Base-by-base conservation (phyloP, 768 basidiomycete species). In the Calocera viscosa region DNA sequence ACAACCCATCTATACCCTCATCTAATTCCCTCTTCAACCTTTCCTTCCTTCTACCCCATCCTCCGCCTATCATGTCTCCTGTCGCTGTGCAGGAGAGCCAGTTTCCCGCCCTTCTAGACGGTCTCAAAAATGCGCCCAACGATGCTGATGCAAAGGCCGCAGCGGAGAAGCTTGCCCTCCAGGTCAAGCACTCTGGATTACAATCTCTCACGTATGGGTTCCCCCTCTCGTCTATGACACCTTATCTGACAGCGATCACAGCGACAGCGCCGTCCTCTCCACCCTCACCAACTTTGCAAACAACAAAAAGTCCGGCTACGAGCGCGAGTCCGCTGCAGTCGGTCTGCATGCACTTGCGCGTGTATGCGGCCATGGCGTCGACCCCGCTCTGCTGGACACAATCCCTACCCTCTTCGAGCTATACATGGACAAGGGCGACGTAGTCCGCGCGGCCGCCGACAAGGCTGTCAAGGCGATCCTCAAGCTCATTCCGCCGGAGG, bases 341-440 rank as follows among this genome's bases (percentile, higher is more conserved):
- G 91, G 83, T 8, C 88, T 89, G 74, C 86, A 88, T 68, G 89
- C 90, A 8, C 76, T 94, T 26, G 83, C 88, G 63, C 79, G 77
- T 49, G 80, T 85, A 65, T 81, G 92, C 28, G 94, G 94, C 33
- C 77, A 85, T 24, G 77, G 89, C 3, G 77, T 80, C 66, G 90
- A 84, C 40, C 91, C 92, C 19, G 76, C 90, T 64, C 80, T 96
- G 38, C 80, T 96, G 16, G 81, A 89, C 1, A 87, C 87, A 47
- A 84, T 97, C 65, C 83, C 90, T 19, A 72, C 86, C 41, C 76
- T 97, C 64, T 88, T 88, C 75, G 90, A 94, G 65, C 81, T 94
- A 40, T 87, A 89, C 77, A 88, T 90, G 82, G 95, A 98, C 75
- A 94, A 95, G 76, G 93, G 92, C 69, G 92, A 94, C 65, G 89